Evolutionary conservation across 768 basidiomycete species (phyloP).

Genomic region (Hypsizygus marmoreus): DNA sequence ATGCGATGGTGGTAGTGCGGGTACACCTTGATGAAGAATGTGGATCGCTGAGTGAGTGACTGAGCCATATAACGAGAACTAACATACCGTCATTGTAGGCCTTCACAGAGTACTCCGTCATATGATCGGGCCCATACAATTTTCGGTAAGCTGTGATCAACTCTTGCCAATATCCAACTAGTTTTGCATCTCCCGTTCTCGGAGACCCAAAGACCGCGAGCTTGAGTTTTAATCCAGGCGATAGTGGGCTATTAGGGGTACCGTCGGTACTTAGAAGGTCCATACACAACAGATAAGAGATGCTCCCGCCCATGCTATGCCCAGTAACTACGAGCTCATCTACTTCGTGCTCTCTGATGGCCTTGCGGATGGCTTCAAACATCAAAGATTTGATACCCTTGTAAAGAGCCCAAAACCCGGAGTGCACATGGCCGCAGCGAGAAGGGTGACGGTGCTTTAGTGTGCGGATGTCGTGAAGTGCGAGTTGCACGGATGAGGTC

Average conservation of each 20-base stretch:
- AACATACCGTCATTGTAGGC: constrained; percentile 57
- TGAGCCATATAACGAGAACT: background rate
- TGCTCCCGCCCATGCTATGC: constrained; percentile 58
- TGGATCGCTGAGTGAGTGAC: background rate
- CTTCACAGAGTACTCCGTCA: constrained; percentile 53
- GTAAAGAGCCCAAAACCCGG: constrained; percentile 58
- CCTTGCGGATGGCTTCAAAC: constrained; percentile 39
- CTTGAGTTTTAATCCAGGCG: constrained; percentile 35
- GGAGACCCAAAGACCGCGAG: constrained; percentile 55
- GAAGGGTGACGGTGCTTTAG: constrained; percentile 41
- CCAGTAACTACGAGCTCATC: constrained; percentile 53
- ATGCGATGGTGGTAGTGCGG: constrained; percentile 51
- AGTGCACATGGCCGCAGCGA: constrained; percentile 43
- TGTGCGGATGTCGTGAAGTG: constrained; percentile 47
- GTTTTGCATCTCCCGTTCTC: constrained; percentile 44
- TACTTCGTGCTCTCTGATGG: constrained; percentile 35
- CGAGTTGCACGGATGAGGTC: constrained; percentile 44
- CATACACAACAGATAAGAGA: constrained; percentile 52
- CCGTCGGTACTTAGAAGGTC: constrained; percentile 41
- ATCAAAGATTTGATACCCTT: constrained; percentile 37
- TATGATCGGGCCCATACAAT: constrained; percentile 34
- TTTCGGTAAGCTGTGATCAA: constrained; percentile 34
- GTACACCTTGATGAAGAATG: constrained; percentile 43
- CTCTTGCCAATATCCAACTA: constrained; percentile 44
- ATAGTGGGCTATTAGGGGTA: constrained; percentile 15